Conservation (phyloP, 805 yeast genomes). For the Candida caryicola region DNA sequence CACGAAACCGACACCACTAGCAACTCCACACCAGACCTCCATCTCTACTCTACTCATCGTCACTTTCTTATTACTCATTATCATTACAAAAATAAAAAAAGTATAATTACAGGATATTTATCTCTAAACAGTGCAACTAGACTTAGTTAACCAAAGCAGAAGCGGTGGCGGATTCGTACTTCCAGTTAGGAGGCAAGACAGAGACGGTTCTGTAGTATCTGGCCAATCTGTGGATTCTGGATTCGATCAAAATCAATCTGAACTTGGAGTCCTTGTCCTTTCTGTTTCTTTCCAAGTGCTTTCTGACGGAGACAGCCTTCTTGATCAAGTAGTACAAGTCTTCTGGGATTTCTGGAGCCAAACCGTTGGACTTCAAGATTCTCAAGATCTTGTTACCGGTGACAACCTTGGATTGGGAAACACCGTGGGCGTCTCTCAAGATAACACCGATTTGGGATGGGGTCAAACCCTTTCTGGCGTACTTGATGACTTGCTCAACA, state of each 20-base stretch:
- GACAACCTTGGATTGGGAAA: constrained; percentile 93
- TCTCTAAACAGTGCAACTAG: constrained; percentile 12
- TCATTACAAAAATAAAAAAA: constrained; percentile 7
- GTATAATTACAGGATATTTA: constrained; percentile 2
- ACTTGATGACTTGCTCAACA: constrained; percentile 97
- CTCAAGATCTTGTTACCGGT: constrained; percentile 99
- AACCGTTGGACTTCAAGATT: constrained; percentile 98
- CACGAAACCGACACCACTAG: too few relatives aligned
- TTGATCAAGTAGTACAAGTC: constrained; percentile 98
- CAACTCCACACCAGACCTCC: too few relatives aligned
- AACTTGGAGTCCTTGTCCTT: constrained; percentile 99
- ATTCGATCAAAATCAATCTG: constrained; percentile 99
- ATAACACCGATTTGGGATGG: constrained; percentile 99
- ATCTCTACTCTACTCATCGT: background rate
- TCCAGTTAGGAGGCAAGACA: constrained; percentile 99
- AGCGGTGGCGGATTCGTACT: constrained; percentile 99
- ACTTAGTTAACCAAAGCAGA: constrained; percentile 97
- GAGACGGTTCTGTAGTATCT: constrained; percentile 99
- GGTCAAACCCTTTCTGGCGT: constrained; percentile 99
- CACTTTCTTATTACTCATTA: background rate
- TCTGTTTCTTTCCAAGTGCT: constrained; percentile 99
- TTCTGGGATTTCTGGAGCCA: constrained; percentile 99
- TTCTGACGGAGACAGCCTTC: constrained; percentile 99
- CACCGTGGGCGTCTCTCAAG: constrained; percentile 99
- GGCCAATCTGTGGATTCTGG: constrained; percentile 99